Conservation (phyloP, 208 protist species). For the Leishmania arabica region DNA sequence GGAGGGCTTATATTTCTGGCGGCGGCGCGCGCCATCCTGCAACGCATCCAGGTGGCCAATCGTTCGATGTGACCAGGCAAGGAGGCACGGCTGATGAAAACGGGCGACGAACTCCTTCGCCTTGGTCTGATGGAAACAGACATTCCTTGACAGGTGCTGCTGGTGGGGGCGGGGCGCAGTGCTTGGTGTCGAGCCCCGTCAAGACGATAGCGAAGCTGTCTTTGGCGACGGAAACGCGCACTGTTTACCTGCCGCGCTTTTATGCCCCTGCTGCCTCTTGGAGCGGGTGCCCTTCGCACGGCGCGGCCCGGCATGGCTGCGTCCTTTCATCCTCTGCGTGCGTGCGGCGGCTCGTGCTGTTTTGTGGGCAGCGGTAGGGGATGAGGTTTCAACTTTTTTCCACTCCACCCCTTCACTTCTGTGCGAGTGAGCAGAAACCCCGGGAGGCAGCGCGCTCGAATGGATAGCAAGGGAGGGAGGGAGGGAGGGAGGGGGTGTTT, state of each 20-base stretch:
- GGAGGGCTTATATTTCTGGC: background rate
- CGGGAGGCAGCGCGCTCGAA: no score
- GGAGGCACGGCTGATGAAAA: background rate
- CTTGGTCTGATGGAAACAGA: background rate
- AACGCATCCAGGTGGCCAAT: background rate
- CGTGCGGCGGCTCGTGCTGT: no score
- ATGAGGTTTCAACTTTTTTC: no score
- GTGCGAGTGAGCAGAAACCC: no score
- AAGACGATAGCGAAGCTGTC: background rate
- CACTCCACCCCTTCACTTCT: no score
- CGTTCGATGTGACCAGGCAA: background rate
- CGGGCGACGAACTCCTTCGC: background rate
- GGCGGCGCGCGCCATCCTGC: background rate
- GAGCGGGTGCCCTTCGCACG: background rate
- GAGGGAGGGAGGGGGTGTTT: no score
- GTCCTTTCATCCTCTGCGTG: background rate
- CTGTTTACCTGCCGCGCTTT: background rate
- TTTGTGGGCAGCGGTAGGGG: no score
- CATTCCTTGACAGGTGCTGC: background rate
- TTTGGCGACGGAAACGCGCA: background rate
- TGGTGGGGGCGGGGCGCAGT: background rate
- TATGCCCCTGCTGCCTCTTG: background rate
- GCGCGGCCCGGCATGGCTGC: no score
- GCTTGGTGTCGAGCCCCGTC: background rate
- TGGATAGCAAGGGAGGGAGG: no score